Base-by-base conservation (phyloP, 768 basidiomycete species). In the Chiua virens region DNA sequence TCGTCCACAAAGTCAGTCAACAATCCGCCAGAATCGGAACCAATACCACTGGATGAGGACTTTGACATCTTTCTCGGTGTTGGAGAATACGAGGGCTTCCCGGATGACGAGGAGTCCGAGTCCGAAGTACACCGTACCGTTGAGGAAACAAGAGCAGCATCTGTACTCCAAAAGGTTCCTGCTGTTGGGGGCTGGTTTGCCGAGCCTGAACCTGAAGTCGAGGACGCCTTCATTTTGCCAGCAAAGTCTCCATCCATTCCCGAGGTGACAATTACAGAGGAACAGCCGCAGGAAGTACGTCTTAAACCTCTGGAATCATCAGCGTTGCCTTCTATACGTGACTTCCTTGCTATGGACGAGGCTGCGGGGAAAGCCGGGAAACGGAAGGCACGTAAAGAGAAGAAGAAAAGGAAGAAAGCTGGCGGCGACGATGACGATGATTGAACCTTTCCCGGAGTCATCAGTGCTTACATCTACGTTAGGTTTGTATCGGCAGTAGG, bases 51-150 rank as follows among this genome's bases (percentile, higher is more conserved):
- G 7, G 54, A 74, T n/a, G 83, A 82, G 18, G 83, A 91, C 46
- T 79, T 91, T 37, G 89, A 96, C 63, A 95, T 97, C 38, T 97
- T 97, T 65, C 88, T 83, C 2, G 93, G 74, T 47, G 89, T 82
- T 5, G 92, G 86, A 9, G 90, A 91, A 43, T 97, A 95, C 62
- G 78, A 86, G 45, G 89, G 89, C 2, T 64, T 88, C 8, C 79
- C 71, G 5, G 82, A 75, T 20, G 80, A 80, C 43, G 79, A 81
- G 18, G 82, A 79, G 28, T 76, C 77, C 6, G 76, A 78, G 13
- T 34, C 34, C 34, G 75, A 62, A n/a, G 67, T 62, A 22, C 51
- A 45, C 15, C n/a, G 40, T 39, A 62, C 49, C 37, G 52, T 28
- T 4, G 58, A 64, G 45, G 50, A 38, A 37, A 49, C 55, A 42